phyloP scores from a whole-genome alignment of 768 basidiomycete genomes.

The Suillus discolor region DNA sequence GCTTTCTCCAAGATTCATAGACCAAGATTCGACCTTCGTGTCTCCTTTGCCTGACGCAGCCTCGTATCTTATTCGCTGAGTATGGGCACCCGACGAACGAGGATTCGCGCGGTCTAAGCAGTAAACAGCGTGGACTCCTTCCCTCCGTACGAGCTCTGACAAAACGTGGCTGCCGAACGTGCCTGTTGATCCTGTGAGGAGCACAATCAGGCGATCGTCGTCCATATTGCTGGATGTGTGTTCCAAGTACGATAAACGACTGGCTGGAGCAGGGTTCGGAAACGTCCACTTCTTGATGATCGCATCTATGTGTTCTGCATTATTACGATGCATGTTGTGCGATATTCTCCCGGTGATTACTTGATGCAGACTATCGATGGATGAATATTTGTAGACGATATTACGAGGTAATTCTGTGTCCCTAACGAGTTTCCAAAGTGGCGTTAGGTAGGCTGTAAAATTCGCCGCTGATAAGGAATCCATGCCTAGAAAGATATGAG shows the following conservation, averaged over 20 bases:
- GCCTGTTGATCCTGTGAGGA: conserved; percentile 1
- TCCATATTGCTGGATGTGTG: background rate
- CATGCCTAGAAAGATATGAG: background rate
- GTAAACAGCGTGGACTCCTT: background rate
- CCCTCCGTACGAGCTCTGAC: background rate
- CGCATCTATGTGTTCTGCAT: background rate
- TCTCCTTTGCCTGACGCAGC: background rate
- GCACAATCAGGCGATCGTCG: background rate
- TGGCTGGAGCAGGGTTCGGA: background rate
- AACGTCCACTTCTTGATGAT: background rate
- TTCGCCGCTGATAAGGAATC: background rate
- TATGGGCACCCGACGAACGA: background rate
- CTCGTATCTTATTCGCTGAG: background rate
- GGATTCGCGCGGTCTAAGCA: background rate
- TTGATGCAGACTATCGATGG: background rate
- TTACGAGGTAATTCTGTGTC: background rate
- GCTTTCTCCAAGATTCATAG: background rate
- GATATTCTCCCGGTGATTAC: background rate
- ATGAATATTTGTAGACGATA: background rate
- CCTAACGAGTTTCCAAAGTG: background rate
- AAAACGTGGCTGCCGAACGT: background rate
- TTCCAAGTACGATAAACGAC: background rate
- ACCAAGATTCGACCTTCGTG: background rate
- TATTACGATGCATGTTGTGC: background rate
- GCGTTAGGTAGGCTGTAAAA: background rate